Conservation (phyloP, 2,329 filamentous ascomycete genomes). For the Trichoderma arundinaceum region DNA sequence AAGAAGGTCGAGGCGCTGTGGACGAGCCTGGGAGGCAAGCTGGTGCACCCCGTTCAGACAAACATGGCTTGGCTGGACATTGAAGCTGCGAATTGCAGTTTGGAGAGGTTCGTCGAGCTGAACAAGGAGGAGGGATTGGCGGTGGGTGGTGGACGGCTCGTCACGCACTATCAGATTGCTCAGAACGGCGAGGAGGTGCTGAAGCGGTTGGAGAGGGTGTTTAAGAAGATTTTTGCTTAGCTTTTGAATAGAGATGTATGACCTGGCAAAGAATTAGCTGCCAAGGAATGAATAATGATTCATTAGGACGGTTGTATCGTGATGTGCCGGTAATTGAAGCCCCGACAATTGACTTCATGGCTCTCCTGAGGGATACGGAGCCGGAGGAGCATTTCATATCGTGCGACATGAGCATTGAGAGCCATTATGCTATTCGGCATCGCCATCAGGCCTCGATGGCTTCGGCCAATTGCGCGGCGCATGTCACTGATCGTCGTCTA, state of each 20-base stretch:
- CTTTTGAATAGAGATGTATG: too few relatives aligned
- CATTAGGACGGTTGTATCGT: too few relatives aligned
- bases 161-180: slow-evolving; percentile 66
- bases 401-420: too few relatives aligned
- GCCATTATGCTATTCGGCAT: too few relatives aligned
- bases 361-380: too few relatives aligned
- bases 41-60: slow-evolving; percentile 76
- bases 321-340: too few relatives aligned
- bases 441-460: too few relatives aligned
- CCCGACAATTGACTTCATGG: too few relatives aligned
- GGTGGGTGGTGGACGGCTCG: slow-evolving; percentile 50
- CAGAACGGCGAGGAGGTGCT: slow-evolving; percentile 65
- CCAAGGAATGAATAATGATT: too few relatives aligned
- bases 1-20: slow-evolving; percentile 71
- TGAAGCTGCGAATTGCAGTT: slow-evolving; percentile 58
- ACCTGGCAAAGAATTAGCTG: too few relatives aligned
- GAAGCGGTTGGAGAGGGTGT: slow-evolving; percentile 59
- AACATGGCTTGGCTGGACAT: slow-evolving; percentile 92
- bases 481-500: slow-evolving; percentile 5
- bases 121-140: slow-evolving; percentile 52
- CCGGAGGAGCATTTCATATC: too few relatives aligned
- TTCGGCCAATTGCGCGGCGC: not conserved
- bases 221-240: slow-evolving; percentile 47
- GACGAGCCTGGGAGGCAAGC: slow-evolving; percentile 70
- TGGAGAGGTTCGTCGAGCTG: slow-evolving; percentile 47